A percentile compares a stretch with the other conserved stretches of the same genome.
These are phyloP conservation scores for Globisporangium lucens DNA, from an alignment of 352 stramenopile genomes.

Conservation along the genomic window DNA sequence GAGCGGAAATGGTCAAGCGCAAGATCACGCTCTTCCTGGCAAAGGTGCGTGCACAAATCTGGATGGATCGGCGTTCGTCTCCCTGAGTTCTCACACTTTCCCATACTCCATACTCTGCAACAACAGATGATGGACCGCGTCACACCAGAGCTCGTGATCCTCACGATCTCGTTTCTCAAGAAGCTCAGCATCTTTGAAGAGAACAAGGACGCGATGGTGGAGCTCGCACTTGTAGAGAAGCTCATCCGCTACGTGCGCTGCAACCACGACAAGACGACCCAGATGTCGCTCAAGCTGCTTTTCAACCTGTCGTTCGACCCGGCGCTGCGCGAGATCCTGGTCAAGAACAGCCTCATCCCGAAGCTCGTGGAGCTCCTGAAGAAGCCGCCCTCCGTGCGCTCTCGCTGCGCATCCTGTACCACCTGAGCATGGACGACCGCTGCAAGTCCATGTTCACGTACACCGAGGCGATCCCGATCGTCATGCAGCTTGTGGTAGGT, in stretches of 20 bases:
- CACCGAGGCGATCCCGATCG: slow-evolving; percentile 91
- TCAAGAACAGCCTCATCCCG: slow-evolving; percentile 87
- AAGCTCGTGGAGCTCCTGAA: slow-evolving; percentile 93
- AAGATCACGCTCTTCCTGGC: slow-evolving; percentile 81
- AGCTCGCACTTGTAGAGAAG: slow-evolving; percentile 74
- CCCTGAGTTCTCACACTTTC: too few species aligned
- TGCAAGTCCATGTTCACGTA: slow-evolving; percentile 96
- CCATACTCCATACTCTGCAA: slow-evolving; percentile 4
- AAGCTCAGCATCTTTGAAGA: slow-evolving; percentile 95
- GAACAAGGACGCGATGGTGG: slow-evolving; percentile 92
- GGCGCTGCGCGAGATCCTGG: slow-evolving; percentile 77
- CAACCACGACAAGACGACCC: slow-evolving; percentile 83
- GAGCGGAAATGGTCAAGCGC: slow-evolving; percentile 95
- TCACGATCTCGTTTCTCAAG: slow-evolving; percentile 91
- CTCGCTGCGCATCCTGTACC: slow-evolving; percentile 91
- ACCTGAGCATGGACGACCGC: slow-evolving; percentile 93
- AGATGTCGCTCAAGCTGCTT: slow-evolving; percentile 85
- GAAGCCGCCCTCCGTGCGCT: slow-evolving; percentile 83
- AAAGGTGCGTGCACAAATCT: slow-evolving; percentile 36
- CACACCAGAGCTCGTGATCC: slow-evolving; percentile 85
- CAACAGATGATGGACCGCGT: slow-evolving; percentile 82
- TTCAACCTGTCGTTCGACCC: slow-evolving; percentile 96
- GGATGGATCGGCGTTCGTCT: too few species aligned
- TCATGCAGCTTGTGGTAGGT: slow-evolving; percentile 90
- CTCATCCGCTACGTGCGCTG: slow-evolving; percentile 77